phyloP scores from a whole-genome alignment of 495 filamentous ascomycete genomes.

The Daldinia vernicosa region DNA sequence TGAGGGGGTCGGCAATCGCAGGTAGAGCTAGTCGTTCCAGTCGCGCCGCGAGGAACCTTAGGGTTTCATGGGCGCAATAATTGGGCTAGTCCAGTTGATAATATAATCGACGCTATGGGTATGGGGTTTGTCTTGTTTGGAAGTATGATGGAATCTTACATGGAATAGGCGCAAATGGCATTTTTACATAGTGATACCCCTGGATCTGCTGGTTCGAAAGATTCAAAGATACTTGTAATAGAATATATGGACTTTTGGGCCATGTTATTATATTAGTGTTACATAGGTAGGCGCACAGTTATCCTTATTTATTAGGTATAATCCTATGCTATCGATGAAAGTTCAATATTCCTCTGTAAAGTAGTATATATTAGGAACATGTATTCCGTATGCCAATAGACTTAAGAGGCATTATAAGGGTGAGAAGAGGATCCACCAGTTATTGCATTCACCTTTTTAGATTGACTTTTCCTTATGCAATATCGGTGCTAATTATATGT shows the following conservation, averaged over 20 bases:
- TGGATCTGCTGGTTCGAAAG: conserved; percentile 8
- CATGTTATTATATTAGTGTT: neutral
- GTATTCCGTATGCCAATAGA: too few relatives aligned
- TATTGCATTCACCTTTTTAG: neutral
- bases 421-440: neutral
- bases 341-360: too few relatives aligned
- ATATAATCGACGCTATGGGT: conserved; percentile 17
- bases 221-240: conserved; percentile 26
- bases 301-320: too few relatives aligned
- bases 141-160: conserved; percentile 20
- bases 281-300: too few relatives aligned
- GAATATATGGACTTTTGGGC: conserved; percentile 19
- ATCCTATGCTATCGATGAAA: too few relatives aligned
- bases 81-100: neutral
- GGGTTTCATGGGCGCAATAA: conserved; percentile 47
- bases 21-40: conserved; percentile 35
- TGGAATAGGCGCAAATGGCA: conserved; percentile 25
- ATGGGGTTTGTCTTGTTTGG: conserved; percentile 8
- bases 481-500: neutral
- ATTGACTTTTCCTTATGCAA: conserved; percentile 10
- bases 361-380: too few relatives aligned
- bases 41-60: conserved; percentile 40
- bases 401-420: too few relatives aligned
- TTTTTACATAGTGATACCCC: conserved; percentile 34
- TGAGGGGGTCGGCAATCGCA: conserved; percentile 35